Percentiles rank a stretch among this genome's conserved stretches.
phyloP scores from a whole-genome alignment of 768 basidiomycete species.

The Kwoniella shandongensis region DNA sequence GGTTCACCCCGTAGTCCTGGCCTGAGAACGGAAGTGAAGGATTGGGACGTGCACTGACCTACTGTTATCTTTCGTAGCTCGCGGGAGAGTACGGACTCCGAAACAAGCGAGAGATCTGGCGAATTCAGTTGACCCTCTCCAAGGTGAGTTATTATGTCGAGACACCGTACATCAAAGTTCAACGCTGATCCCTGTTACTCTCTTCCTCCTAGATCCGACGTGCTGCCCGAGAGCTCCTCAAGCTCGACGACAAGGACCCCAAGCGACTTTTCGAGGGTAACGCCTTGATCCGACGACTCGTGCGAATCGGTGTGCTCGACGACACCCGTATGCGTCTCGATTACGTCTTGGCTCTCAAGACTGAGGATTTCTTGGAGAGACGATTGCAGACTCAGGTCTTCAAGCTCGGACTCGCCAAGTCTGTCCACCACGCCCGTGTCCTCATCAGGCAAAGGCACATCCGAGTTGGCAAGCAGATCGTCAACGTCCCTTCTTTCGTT shows the following conservation, averaged over 20 bases:
- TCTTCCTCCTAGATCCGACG: slow-evolving; percentile 75
- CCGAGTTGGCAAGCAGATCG: slow-evolving; percentile 99
- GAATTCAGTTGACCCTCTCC: slow-evolving; percentile 94
- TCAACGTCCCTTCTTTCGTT: slow-evolving; percentile 97
- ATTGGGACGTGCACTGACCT: background rate
- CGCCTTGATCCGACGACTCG: slow-evolving; percentile 63
- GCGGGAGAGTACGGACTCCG: slow-evolving; percentile 99
- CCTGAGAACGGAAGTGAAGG: background rate
- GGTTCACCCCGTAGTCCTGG: background rate
- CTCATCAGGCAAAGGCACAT: slow-evolving; percentile 98
- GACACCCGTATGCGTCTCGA: slow-evolving; percentile 99
- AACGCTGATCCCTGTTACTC: background rate
- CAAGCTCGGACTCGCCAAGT: slow-evolving; percentile 97
- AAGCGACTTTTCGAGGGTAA: slow-evolving; percentile 97
- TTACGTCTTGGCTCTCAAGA: slow-evolving; percentile 99
- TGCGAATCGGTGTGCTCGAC: slow-evolving; percentile 99
- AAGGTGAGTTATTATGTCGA: slow-evolving; percentile 59
- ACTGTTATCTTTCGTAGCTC: slow-evolving; percentile 62
- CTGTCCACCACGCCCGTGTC: slow-evolving; percentile 96
- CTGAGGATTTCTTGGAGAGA: slow-evolving; percentile 99
- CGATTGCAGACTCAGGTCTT: slow-evolving; percentile 99
- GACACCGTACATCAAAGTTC: too few species aligned
- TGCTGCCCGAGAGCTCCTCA: slow-evolving; percentile 99
- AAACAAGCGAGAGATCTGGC: slow-evolving; percentile 99
- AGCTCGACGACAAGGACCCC: slow-evolving; percentile 98